Percentiles rank a stretch among this genome's conserved stretches.
These are phyloP conservation scores for Arthrobotrys entomopaga DNA, from an alignment of 2,329 filamentous ascomycete species.

Conservation along the genomic window DNA sequence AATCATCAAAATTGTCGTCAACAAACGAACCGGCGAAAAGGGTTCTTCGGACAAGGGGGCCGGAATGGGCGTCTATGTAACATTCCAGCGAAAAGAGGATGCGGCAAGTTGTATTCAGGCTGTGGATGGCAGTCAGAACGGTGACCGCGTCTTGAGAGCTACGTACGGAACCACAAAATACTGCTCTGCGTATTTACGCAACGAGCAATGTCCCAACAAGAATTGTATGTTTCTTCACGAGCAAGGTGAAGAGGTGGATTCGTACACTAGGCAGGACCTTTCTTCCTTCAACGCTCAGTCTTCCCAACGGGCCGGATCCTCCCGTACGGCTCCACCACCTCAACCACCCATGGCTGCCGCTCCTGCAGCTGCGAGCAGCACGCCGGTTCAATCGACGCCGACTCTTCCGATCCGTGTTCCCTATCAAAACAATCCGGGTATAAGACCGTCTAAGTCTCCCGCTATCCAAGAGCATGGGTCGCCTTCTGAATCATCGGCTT, in stretches of 20 bases:
- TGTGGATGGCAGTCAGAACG: conserved; percentile 91
- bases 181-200: conserved; percentile 94
- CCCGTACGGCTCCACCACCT: conserved; percentile 60
- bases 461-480: conserved; percentile 64
- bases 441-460: conserved; percentile 60
- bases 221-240: conserved; percentile 99
- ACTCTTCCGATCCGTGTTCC: conserved; percentile 54
- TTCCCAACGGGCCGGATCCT: conserved; percentile 60
- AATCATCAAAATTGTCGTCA: conserved; percentile 98
- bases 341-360: conserved; percentile 54
- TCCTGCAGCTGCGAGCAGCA: conserved; percentile 51
- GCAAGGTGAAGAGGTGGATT: conserved; percentile 96
- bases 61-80: conserved; percentile 90
- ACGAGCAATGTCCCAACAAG: conserved; percentile 92
- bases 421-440: conserved; percentile 35
- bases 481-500: conserved; percentile 80
- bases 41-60: conserved; percentile 60
- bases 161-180: conserved; percentile 96
- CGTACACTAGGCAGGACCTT: conserved; percentile 91
- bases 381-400: conserved; percentile 61
- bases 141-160: conserved; percentile 80
- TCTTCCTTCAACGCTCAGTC: conserved; percentile 81
- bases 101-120: conserved; percentile 88
- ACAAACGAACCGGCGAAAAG: conserved; percentile 84
- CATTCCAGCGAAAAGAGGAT: conserved; percentile 90